Evolutionary conservation across 768 basidiomycete genomes (phyloP), one percentile per base, ranked within the genome.

Genomic region (Russula foetens): DNA sequence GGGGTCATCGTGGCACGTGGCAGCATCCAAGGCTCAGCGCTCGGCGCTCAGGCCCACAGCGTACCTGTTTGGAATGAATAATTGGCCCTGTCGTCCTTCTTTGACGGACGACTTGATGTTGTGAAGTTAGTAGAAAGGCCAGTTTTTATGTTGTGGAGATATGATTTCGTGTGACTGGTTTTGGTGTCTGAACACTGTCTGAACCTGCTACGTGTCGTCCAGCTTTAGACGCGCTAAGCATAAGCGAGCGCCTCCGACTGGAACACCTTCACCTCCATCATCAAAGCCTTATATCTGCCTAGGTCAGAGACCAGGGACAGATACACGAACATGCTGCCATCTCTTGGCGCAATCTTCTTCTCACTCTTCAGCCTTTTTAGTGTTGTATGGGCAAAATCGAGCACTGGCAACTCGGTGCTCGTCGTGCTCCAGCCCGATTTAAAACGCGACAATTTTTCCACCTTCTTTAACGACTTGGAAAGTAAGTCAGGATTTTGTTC

Each of bases 381-480:
- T 12, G 43, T 63, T 14, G 67, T 58, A 2, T 53, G 64, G 28
- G 87, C 89, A 53, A 83, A 77, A 67, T 92, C 90, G n/a, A 91
- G 90, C 74, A 77, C 85, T 11, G 90, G 89, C 15, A 79, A 87
- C 72, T 86, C 84, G 29, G 88, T 97, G 19, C 81, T 98, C 15
- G 88, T 97, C 48, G 79, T 96, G 15, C 77, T 96, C 35, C 92
- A 98, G 70, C 81, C 85, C 1, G 76, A 75, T 33, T 73, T 86
- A n/a, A 77, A 82, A 68, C 81, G 79, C 71, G 73, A 75, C 14
- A 79, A 88, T 65, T 98, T 88, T 71, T 87, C 88, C 11, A 74
- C 85, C 68, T 96, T 97, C 81, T 95, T 92, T 73, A 72, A 79
- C 56, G 85, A 84, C 19, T 76, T 98, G 51, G 78, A 82, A 76